phyloP scores from a whole-genome alignment of 2,329 filamentous ascomycete genomes.

The Coniochaeta sp. region DNA sequence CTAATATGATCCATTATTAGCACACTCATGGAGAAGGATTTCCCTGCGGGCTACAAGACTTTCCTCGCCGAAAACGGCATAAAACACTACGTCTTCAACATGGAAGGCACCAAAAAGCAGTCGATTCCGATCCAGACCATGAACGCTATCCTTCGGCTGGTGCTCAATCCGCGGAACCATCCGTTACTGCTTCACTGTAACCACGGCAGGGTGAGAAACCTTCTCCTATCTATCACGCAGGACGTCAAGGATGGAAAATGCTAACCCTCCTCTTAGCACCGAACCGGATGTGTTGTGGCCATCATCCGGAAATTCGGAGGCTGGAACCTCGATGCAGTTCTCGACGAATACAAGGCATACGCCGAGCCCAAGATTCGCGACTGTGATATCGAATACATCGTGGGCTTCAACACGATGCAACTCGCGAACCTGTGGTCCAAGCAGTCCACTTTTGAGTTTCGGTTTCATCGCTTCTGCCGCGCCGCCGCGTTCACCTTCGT shows the following conservation, averaged over 20 bases:
- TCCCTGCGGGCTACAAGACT: conserved; percentile 39
- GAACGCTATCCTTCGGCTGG: conserved; percentile 60
- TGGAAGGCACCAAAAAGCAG: conserved; percentile 84
- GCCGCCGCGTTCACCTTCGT: conserved; percentile 33
- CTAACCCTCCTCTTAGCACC: conserved; percentile 52
- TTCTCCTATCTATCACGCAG: conserved; percentile 7
- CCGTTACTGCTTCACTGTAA: conserved; percentile 89
- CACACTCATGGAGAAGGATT: conserved; percentile 57
- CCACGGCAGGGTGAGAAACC: conserved; percentile 65
- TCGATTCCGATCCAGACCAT: conserved; percentile 61
- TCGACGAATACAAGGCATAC: conserved; percentile 68
- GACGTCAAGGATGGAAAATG: background rate
- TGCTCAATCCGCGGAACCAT: conserved; percentile 66
- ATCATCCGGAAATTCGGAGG: conserved; percentile 67
- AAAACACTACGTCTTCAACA: conserved; percentile 65
- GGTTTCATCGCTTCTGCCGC: conserved; percentile 30
- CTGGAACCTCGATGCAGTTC: conserved; percentile 53
- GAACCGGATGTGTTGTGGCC: conserved; percentile 83
- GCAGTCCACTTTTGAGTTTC: conserved; percentile 8
- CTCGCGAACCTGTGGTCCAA: conserved; percentile 22
- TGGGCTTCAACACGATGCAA: conserved; percentile 35
- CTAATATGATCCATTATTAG: conserved; percentile 27
- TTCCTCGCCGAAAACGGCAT: conserved; percentile 66
- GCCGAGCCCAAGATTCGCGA: conserved; percentile 54
- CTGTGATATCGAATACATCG: conserved; percentile 52